Conservation (phyloP, 2,329 filamentous ascomycete species). For the Leptographium wingfieldii region DNA sequence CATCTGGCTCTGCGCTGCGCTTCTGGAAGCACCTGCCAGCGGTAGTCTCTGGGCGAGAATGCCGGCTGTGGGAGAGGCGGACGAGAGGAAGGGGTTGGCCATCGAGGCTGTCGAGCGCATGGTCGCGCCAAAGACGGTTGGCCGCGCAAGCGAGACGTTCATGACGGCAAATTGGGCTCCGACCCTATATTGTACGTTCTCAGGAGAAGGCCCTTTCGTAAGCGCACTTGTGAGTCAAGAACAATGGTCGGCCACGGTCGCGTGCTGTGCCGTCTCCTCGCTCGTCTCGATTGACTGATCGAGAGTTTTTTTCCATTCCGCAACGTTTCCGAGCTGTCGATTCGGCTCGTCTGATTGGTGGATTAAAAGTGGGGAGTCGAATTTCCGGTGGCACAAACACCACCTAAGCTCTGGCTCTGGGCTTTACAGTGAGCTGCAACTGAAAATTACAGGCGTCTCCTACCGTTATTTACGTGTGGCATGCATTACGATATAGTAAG, state of each 20-base stretch:
- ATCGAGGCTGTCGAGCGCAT: not conserved
- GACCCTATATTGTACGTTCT: not conserved
- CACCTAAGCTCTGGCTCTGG: too few relatives aligned
- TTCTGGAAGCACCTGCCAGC: not conserved
- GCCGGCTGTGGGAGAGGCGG: not conserved
- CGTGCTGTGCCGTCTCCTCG: not conserved
- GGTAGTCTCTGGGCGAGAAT: not conserved
- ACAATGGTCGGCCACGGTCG: not conserved
- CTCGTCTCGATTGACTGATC: not conserved
- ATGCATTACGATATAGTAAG: too few relatives aligned
- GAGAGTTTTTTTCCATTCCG: not conserved
- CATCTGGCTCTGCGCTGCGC: not conserved
- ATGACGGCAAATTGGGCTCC: not conserved
- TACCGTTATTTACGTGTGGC: not conserved
- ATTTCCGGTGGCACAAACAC: not conserved
- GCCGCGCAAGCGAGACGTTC: constrained; percentile 1
- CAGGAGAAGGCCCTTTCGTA: not conserved
- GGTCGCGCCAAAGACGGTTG: not conserved
- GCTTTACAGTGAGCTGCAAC: too few relatives aligned
- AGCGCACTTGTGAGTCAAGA: not conserved
- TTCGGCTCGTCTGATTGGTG: not conserved
- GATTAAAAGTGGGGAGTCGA: not conserved
- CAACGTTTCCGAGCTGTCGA: not conserved
- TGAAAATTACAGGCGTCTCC: too few relatives aligned
- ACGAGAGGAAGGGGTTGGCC: not conserved